Conservation (phyloP, 1,284 basidiomycete genomes). For the Papiliotrema flavescens region DNA sequence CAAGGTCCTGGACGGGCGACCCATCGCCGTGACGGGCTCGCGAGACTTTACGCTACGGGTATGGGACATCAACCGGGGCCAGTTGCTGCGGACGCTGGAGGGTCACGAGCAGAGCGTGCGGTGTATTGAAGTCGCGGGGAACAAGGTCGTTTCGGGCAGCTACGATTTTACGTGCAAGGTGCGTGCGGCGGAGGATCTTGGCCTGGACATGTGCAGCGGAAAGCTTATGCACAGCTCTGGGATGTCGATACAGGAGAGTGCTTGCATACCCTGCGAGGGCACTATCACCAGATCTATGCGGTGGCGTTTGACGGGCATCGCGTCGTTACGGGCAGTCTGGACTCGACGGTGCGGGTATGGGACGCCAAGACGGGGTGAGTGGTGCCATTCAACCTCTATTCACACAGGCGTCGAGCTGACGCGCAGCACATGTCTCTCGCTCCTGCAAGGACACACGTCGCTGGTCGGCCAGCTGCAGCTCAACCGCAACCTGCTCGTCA, state of each 20-base stretch:
- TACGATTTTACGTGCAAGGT: constrained; percentile 33
- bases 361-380: constrained; percentile 70
- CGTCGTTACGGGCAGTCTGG: constrained; percentile 83
- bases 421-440: constrained; percentile 71
- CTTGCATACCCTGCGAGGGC: constrained; percentile 78
- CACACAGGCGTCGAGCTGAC: neutral
- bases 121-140: constrained; percentile 63
- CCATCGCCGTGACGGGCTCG: constrained; percentile 85
- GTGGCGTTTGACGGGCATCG: constrained; percentile 86
- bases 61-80: constrained; percentile 86
- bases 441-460: constrained; percentile 89
- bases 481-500: constrained; percentile 68
- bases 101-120: constrained; percentile 83
- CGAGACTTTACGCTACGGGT: constrained; percentile 82
- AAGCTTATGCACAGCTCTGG: constrained; percentile 61
- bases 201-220: neutral
- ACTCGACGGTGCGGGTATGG: constrained; percentile 89
- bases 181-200: constrained; percentile 6
- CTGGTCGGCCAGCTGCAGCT: constrained; percentile 93
- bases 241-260: constrained; percentile 80
- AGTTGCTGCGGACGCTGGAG: constrained; percentile 62
- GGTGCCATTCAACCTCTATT: neutral
- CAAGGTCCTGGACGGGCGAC: constrained; percentile 79
- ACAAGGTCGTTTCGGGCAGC: constrained; percentile 29
- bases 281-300: constrained; percentile 87